Base-by-base conservation (phyloP, 176 grass and related monocot species). In the Eragrostis curvula region DNA sequence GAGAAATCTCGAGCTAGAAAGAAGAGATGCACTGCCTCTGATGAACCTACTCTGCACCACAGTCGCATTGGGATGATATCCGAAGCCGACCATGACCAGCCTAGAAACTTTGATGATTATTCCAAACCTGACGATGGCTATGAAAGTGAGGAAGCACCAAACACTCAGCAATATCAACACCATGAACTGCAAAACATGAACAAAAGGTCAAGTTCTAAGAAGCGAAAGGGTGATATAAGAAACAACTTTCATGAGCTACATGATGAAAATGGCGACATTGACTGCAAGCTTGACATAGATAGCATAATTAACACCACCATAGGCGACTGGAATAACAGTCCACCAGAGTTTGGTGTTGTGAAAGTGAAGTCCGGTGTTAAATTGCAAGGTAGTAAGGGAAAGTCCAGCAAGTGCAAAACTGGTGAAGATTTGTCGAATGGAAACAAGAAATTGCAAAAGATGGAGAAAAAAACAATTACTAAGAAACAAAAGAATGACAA, bases 1-100 rank as follows among this genome's bases (percentile, higher is more conserved):
- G 87, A 74, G 79, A 89, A 85, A 67, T 68, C 73, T 41, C 81
- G 65, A 82, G 47, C 73, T 51, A 82, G 79, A 84, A 94, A 91
- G 60, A 77, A 74, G 63, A 87, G 70, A 77, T 25, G 12, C 67
- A 71, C 72, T 58, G 63, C 58, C 23, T 71, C 52, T 46, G 68
- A 82, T 65, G 71, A 75, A 85, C 24, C 65, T 85, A 44, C 4
- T 73, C 78, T 78, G 29, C 75, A 44, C 49, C 30, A 18, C 69
- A 68, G 17, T 80, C 62, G 23, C 43, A 52, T 27, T 75, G 42
- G 21, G n/a, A 75, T 75, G 62, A 81, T 58, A 29, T 68, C 61
- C 24, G 51, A 60, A 59, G 66, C n/a, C 44, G 62, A 41, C 63
- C 40, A 50, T 53, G 62, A 85, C 23, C 77, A 85, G 25, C 77